These are phyloP conservation scores for Simplicillium aogashimaense DNA, from an alignment of 2,329 filamentous ascomycete species.

Conservation along the genomic window DNA sequence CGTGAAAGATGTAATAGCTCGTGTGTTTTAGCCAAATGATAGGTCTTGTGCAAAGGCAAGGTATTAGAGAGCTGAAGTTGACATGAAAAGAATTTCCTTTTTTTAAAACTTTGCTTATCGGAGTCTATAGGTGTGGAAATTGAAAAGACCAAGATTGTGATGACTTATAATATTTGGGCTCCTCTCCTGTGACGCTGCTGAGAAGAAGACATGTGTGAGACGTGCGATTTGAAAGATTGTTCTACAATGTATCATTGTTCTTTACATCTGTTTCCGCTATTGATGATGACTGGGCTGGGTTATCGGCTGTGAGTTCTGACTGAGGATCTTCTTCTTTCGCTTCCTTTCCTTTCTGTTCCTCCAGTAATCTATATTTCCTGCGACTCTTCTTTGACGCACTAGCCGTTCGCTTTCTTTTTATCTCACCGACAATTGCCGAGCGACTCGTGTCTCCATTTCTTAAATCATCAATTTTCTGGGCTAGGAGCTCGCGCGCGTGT, in stretches of 20 bases:
- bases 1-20: constrained; percentile 35
- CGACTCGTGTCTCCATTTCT: constrained; percentile 63
- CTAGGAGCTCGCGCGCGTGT: constrained; percentile 68
- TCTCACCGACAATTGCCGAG: constrained; percentile 50
- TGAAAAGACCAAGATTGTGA: constrained; percentile 10
- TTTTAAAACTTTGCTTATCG: constrained; percentile 20
- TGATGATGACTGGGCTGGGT: too few species aligned
- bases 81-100: constrained; percentile 45
- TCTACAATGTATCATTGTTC: too few species aligned
- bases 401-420: constrained; percentile 58
- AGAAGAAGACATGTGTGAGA: too few species aligned
- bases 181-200: too few species aligned
- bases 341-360: constrained; percentile 30
- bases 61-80: constrained; percentile 43
- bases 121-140: constrained; percentile 21
- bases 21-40: constrained; percentile 40
- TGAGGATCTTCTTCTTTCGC: neutral
- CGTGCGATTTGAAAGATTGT: too few species aligned
- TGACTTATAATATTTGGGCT: neutral
- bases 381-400: constrained; percentile 74
- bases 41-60: constrained; percentile 32
- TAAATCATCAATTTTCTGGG: constrained; percentile 62
- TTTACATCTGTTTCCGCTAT: too few species aligned
- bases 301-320: neutral
- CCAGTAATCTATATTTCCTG: constrained; percentile 63